These are phyloP conservation scores for Curvularia lunata DNA, from an alignment of 2,329 filamentous ascomycete genomes.

Conservation along the genomic window DNA sequence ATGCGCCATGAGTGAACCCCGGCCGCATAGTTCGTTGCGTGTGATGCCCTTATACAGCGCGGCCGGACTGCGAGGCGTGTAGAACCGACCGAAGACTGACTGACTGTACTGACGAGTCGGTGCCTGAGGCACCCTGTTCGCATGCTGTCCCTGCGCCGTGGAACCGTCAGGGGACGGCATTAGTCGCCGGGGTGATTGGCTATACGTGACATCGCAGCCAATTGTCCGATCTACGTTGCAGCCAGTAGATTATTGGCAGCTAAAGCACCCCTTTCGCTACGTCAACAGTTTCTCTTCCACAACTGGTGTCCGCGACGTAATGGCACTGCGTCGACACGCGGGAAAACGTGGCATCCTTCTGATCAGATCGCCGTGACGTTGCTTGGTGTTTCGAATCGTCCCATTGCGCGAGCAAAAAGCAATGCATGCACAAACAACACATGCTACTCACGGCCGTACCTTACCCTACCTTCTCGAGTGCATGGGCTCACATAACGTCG, in stretches of 20 bases:
- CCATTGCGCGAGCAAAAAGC: constrained; percentile 1
- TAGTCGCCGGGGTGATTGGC: constrained; percentile 24
- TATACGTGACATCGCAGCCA: constrained; percentile 13
- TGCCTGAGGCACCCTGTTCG: constrained; percentile 28
- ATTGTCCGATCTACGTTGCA: constrained; percentile 22
- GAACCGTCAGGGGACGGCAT: constrained; percentile 26
- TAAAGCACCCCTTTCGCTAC: constrained; percentile 24
- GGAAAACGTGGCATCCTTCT: neutral
- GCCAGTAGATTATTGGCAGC: constrained; percentile 10
- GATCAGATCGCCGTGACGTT: neutral
- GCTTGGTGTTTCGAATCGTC: constrained; percentile 11
- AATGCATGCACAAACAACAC: constrained; percentile 4
- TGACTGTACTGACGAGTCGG: constrained; percentile 10
- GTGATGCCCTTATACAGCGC: neutral
- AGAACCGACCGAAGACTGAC: neutral
- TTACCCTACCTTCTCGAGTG: no score
- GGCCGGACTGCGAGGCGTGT: constrained; percentile 1
- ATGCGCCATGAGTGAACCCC: neutral
- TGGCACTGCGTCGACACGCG: neutral
- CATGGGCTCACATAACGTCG: constrained; percentile 12
- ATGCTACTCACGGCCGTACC: constrained; percentile 3
- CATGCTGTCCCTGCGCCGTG: constrained; percentile 32
- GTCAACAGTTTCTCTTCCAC: constrained; percentile 14
- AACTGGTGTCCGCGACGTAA: neutral
- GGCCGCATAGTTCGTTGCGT: neutral